Evolutionary conservation across 2,329 filamentous ascomycete genomes (phyloP).

Genomic region (Neodidymelliopsis sp.): DNA sequence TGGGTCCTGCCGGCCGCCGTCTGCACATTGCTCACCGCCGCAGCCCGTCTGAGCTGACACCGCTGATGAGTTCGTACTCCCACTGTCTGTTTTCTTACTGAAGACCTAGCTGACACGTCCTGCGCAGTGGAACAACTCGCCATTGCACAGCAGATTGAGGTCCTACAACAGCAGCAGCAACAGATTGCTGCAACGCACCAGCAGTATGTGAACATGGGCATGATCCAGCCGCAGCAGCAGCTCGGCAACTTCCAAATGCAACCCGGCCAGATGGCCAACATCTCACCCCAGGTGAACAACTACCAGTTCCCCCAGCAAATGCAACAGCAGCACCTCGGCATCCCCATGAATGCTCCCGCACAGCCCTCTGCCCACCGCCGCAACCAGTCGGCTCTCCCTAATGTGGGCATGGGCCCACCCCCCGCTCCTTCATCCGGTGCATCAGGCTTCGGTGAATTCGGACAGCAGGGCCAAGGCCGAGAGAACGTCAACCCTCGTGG

Average conservation of each 20-base stretch:
- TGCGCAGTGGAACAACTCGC: slow-evolving; percentile 90
- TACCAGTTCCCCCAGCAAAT: slow-evolving; percentile 84
- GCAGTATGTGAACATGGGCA: slow-evolving; percentile 97
- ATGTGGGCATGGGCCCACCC: slow-evolving; percentile 88
- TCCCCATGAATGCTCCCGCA: slow-evolving; percentile 76
- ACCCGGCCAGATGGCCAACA: slow-evolving; percentile 73
- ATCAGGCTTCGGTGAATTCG: slow-evolving; percentile 86
- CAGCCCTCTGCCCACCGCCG: slow-evolving; percentile 90
- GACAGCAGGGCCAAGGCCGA: slow-evolving; percentile 68
- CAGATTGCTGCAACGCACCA: slow-evolving; percentile 96
- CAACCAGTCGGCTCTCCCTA: slow-evolving; percentile 96
- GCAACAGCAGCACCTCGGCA: slow-evolving; percentile 68
- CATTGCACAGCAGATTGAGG: slow-evolving; percentile 97
- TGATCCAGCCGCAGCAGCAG: slow-evolving; percentile 85
- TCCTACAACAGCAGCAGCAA: slow-evolving; percentile 96
- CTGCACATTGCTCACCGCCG: slow-evolving; percentile 97
- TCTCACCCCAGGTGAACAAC: slow-evolving; percentile 75
- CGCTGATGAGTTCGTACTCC: slow-evolving; percentile 89
- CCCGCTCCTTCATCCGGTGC: slow-evolving; percentile 90
- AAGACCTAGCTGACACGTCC: slow-evolving; percentile 31
- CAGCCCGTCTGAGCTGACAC: slow-evolving; percentile 96
- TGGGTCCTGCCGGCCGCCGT: slow-evolving; percentile 82
- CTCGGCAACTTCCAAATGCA: slow-evolving; percentile 68
- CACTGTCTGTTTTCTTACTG: slow-evolving; percentile 11
- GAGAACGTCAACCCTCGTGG: slow-evolving; percentile 75